phyloP scores from a whole-genome alignment of 257 asterid species.

The Echites panduratus region DNA sequence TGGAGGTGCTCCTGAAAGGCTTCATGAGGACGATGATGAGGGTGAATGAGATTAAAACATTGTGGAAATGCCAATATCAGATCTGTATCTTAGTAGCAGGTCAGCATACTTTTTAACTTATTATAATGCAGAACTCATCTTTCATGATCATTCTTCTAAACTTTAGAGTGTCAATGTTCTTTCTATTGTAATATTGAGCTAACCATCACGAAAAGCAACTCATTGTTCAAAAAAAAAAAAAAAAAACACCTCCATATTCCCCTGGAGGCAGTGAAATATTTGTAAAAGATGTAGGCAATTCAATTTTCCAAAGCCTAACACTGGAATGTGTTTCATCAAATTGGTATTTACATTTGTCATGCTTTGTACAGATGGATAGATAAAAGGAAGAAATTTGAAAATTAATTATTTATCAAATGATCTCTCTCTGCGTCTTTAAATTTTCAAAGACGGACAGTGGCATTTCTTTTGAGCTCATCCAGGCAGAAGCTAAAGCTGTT shows the following conservation, averaged over 20 bases:
- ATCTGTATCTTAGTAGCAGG: not conserved
- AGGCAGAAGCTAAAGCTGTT: not conserved
- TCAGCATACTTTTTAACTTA: not conserved
- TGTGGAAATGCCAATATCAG: not conserved
- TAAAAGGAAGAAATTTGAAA: not conserved
- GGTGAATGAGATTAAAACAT: constrained; percentile 29
- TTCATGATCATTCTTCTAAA: not conserved
- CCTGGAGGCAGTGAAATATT: not conserved
- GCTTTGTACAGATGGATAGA: not conserved
- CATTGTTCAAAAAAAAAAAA: not conserved
- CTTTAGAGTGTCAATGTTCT: not conserved
- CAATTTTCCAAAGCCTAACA: not conserved
- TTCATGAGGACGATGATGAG: constrained; percentile 35
- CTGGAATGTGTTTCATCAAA: not conserved
- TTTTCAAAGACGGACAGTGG: not conserved
- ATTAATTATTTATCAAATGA: not conserved
- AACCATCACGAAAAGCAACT: not conserved
- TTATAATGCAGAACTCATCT: constrained; percentile 1
- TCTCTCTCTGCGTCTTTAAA: not conserved
- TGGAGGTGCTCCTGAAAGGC: constrained; percentile 13
- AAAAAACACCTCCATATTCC: too few species aligned
- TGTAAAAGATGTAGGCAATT: not conserved
- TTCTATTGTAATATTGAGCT: not conserved
- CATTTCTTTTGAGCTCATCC: not conserved
- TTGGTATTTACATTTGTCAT: not conserved